Percentiles rank a stretch among this genome's conserved stretches.
Conservation (phyloP, 2,329 filamentous ascomycete genomes). For the Aureobasidium sp. region DNA sequence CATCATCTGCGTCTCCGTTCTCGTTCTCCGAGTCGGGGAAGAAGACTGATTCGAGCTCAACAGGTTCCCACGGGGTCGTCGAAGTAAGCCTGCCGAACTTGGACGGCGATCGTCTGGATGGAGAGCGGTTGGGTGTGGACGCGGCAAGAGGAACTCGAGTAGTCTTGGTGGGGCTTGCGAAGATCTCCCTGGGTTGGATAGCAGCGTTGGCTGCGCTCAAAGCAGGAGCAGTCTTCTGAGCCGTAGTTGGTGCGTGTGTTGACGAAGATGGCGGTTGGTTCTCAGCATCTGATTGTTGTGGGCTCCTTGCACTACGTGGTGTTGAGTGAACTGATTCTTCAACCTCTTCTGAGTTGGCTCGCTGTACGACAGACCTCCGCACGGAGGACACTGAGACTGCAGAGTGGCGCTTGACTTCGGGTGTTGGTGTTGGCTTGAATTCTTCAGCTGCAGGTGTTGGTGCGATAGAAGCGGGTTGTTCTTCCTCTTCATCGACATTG, state of each 20-base stretch:
- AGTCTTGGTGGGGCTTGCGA: conserved; percentile 25
- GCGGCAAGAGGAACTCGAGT: conserved; percentile 35
- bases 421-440: conserved; percentile 27
- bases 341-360: conserved; percentile 37
- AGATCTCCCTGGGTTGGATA: conserved; percentile 8
- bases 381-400: not conserved
- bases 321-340: conserved; percentile 54
- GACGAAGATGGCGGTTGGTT: conserved; percentile 63
- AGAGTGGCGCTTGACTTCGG: conserved; percentile 17
- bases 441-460: conserved; percentile 25
- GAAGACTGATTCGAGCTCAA: conserved; percentile 69
- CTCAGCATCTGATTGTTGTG: conserved; percentile 68
- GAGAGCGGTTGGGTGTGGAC: conserved; percentile 29
- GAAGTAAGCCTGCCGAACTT: conserved; percentile 44
- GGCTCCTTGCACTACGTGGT: conserved; percentile 35
- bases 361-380: not conserved
- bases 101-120: conserved; percentile 24
- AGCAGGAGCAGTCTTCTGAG: conserved; percentile 20
- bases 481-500: not conserved
- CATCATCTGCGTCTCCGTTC: conserved; percentile 37
- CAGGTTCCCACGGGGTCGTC: conserved; percentile 57
- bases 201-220: conserved; percentile 21
- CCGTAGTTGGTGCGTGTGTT: conserved; percentile 9
- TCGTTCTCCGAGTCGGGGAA: conserved; percentile 32
- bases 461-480: not conserved